Evolutionary conservation across 73 alveolate species (phyloP).

Genomic region (Tetrahymena elliotti): DNA sequence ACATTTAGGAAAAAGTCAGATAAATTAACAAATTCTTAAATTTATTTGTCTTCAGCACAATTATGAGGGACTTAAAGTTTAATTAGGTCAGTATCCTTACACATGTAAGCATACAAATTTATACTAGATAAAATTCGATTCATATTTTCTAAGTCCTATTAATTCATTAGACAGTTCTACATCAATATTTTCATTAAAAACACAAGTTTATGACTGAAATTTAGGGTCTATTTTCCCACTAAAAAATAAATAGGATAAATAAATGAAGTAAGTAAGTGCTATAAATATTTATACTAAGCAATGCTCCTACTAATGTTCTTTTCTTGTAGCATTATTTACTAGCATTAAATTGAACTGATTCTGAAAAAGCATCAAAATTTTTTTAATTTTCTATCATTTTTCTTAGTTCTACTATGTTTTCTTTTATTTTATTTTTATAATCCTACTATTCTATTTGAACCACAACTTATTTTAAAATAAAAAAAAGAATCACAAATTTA

Average conservation of each 20-base stretch:
- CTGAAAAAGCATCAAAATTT: background rate
- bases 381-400: background rate
- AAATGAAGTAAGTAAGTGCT: background rate
- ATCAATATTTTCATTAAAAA: background rate
- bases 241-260: background rate
- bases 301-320: background rate
- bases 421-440: too few relatives aligned
- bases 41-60: background rate
- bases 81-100: too few relatives aligned
- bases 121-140: too few relatives aligned
- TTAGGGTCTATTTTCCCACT: background rate
- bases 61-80: background rate
- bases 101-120: too few relatives aligned
- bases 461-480: too few relatives aligned
- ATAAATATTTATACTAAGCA: background rate
- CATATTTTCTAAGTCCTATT: too few relatives aligned
- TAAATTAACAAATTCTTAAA: too few relatives aligned
- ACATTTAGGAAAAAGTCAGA: background rate
- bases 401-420: too few relatives aligned
- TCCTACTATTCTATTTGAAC: too few relatives aligned
- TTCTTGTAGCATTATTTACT: background rate
- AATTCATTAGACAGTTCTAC: background rate
- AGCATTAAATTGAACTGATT: background rate
- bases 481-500: too few relatives aligned
- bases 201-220: background rate